Conservation (phyloP, 257 asterid genomes). For the Solanum tarijense region DNA sequence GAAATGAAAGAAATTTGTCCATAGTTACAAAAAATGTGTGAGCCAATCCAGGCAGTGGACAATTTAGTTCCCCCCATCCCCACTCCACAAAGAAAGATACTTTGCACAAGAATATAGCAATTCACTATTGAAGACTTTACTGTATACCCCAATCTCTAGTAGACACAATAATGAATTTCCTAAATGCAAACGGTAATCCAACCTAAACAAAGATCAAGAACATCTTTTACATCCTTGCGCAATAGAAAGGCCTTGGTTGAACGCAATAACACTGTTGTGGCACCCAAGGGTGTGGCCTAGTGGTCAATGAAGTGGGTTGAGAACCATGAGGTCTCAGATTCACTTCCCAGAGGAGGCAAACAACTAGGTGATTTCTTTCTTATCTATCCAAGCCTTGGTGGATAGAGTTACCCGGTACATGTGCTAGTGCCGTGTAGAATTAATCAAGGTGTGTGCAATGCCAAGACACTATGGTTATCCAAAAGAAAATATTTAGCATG, state of each 20-base stretch:
- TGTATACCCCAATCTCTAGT: neutral
- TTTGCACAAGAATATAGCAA: neutral
- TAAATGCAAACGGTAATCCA: neutral
- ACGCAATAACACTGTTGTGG: neutral
- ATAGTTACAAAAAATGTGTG: neutral
- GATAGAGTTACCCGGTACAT: neutral
- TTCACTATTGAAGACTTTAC: neutral
- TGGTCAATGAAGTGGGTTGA: neutral
- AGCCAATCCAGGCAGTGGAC: neutral
- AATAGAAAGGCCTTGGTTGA: neutral
- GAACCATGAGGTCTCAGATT: neutral
- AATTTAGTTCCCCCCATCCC: neutral
- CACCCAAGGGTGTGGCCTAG: neutral
- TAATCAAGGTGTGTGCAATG: neutral
- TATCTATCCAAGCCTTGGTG: neutral
- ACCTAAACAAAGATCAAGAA: neutral
- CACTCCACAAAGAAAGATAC: neutral
- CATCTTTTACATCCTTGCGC: neutral
- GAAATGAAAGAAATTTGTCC: neutral
- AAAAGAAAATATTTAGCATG: no score
- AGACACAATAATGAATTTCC: neutral
- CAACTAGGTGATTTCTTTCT: neutral
- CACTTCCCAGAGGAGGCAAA: neutral
- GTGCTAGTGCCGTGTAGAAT: neutral
- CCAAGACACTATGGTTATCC: neutral